Conservation (phyloP, 805 yeast species). For the Wickerhamomyces xylosicus region DNA sequence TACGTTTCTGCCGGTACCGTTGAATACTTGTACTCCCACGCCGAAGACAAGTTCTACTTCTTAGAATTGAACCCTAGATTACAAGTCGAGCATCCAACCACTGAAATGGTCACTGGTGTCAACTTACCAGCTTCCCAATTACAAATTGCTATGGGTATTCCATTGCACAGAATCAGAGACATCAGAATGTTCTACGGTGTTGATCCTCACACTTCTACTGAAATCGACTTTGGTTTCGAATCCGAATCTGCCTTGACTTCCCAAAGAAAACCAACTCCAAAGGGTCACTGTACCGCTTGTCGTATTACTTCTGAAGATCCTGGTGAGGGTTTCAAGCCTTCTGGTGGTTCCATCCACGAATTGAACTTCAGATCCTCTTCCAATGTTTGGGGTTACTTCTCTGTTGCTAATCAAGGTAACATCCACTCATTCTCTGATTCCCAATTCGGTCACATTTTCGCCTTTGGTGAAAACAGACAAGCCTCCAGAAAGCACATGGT, state of each 20-base stretch:
- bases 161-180: slow-evolving; percentile 89
- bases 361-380: slow-evolving; percentile 94
- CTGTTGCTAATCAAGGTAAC: slow-evolving; percentile 92
- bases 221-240: slow-evolving; percentile 83
- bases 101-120: slow-evolving; percentile 98
- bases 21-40: slow-evolving; percentile 89
- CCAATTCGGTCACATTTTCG: slow-evolving; percentile 97
- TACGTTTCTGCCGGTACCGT: slow-evolving; percentile 99
- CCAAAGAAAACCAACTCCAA: slow-evolving; percentile 90
- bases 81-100: slow-evolving; percentile 99
- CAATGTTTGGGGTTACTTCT: slow-evolving; percentile 99
- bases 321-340: slow-evolving; percentile 98
- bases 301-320: slow-evolving; percentile 99
- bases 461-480: slow-evolving; percentile 97
- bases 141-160: slow-evolving; percentile 99
- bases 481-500: slow-evolving; percentile 99
- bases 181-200: slow-evolving; percentile 90
- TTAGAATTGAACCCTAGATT: slow-evolving; percentile 95
- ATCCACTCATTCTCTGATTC: slow-evolving; percentile 98
- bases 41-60: slow-evolving; percentile 91
- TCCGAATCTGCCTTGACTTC: slow-evolving; percentile 58
- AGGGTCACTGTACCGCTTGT: slow-evolving; percentile 98
- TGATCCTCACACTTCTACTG: slow-evolving; percentile 87
- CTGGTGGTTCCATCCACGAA: slow-evolving; percentile 94
- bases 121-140: slow-evolving; percentile 97